phyloP scores from a whole-genome alignment of 1,284 basidiomycete genomes.

The Schizophyllum amplum region DNA sequence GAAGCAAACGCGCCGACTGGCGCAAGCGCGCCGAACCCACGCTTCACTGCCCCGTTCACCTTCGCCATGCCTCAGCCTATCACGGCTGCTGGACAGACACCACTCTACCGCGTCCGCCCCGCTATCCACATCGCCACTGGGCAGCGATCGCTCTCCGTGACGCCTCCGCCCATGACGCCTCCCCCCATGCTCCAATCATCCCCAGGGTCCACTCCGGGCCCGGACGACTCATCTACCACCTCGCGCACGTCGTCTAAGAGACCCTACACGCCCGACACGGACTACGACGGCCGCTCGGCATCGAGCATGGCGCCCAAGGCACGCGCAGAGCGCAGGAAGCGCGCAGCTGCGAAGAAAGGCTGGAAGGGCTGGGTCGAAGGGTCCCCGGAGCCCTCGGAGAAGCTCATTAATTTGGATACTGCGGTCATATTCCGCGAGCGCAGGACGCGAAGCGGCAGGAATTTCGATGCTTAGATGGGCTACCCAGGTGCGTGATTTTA shows the following conservation, averaged over 20 bases:
- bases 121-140: slow-evolving; percentile 58
- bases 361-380: slow-evolving; percentile 86
- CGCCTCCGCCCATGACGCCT: slow-evolving; percentile 60
- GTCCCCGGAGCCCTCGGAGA: slow-evolving; percentile 70
- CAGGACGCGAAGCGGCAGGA: slow-evolving; percentile 70
- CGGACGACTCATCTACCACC: slow-evolving; percentile 61
- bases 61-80: slow-evolving; percentile 22
- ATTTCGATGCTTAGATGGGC: slow-evolving; percentile 57
- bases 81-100: slow-evolving; percentile 26
- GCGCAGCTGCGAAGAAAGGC: slow-evolving; percentile 63
- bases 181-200: slow-evolving; percentile 49
- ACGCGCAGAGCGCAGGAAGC: slow-evolving; percentile 46
- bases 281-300: slow-evolving; percentile 27
- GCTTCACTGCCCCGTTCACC: slow-evolving; percentile 10
- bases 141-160: slow-evolving; percentile 64
- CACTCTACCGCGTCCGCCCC: slow-evolving; percentile 16
- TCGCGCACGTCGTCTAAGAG: slow-evolving; percentile 73
- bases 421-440: slow-evolving; percentile 47
- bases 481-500: too few relatives aligned
- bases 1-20: slow-evolving; percentile 13
- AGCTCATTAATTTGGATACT: slow-evolving; percentile 53
- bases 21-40: slow-evolving; percentile 17
- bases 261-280: slow-evolving; percentile 56
- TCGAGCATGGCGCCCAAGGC: slow-evolving; percentile 22
- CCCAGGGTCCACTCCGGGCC: slow-evolving; percentile 62